Evolutionary conservation across 495 filamentous ascomycete species (phyloP).

Genomic region (Arthonia radiata): DNA sequence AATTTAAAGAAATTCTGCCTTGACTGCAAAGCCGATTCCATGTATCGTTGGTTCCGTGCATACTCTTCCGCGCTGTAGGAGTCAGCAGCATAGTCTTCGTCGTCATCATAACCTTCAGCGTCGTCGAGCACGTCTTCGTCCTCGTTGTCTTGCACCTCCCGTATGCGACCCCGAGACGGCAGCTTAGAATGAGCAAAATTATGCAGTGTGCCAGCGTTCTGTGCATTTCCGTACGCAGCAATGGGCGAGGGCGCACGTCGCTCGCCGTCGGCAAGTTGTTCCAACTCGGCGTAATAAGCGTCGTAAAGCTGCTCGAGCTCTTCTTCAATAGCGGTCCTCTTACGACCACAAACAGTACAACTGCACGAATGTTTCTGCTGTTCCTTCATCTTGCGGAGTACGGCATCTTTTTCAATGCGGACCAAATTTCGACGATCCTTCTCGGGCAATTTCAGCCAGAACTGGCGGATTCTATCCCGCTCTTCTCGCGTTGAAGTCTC

Average conservation of each 20-base stretch:
- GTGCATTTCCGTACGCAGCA: background rate
- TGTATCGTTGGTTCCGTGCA: too few relatives aligned
- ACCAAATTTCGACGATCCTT: slow-evolving; percentile 81
- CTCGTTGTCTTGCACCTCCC: slow-evolving; percentile 25
- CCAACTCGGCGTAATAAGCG: slow-evolving; percentile 94
- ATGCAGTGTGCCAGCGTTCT: background rate
- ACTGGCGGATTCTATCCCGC: slow-evolving; percentile 88
- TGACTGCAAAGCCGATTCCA: slow-evolving; percentile 24
- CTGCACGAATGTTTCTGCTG: slow-evolving; percentile 99
- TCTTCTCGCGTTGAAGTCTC: slow-evolving; percentile 85
- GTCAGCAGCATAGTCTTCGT: slow-evolving; percentile 41
- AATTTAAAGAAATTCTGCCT: slow-evolving; percentile 81
- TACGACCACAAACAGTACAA: slow-evolving; percentile 89
- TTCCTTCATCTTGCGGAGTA: slow-evolving; percentile 98
- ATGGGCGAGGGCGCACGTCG: slow-evolving; percentile 21
- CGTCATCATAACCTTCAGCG: slow-evolving; percentile 29
- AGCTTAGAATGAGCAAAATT: slow-evolving; percentile 4
- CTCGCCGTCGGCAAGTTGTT: slow-evolving; percentile 86
- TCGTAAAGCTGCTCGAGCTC: slow-evolving; percentile 98
- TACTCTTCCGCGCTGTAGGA: slow-evolving; percentile 24
- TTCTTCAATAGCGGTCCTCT: slow-evolving; percentile 92
- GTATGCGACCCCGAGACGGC: slow-evolving; percentile 23
- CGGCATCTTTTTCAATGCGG: slow-evolving; percentile 95
- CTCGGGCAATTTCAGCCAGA: slow-evolving; percentile 92
- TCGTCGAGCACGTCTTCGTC: slow-evolving; percentile 19